phyloP scores from a whole-genome alignment of 371 early-diverging fungal species.

The Lichtheimia corymbifera region DNA sequence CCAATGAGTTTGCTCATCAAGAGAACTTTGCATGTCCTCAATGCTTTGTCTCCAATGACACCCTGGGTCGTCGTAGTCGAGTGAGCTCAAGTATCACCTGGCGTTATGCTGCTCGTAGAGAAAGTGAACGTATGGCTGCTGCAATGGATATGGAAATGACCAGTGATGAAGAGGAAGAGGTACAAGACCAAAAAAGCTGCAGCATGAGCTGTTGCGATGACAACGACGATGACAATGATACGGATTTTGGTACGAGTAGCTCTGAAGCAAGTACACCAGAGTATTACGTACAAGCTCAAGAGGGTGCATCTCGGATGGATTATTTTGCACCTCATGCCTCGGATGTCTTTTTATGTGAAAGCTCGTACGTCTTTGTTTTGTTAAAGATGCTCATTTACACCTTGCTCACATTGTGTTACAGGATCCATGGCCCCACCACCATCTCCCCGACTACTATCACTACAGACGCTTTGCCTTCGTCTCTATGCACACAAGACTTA shows the following conservation, averaged over 20 bases:
- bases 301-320: slow-evolving; percentile 6
- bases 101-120: slow-evolving; percentile 40
- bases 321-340: slow-evolving; percentile 30
- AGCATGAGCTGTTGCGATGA: no score
- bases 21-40: slow-evolving; percentile 56
- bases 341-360: slow-evolving; percentile 42
- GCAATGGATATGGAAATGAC: slow-evolving; percentile 7
- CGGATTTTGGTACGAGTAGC: slow-evolving; percentile 13
- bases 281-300: slow-evolving; percentile 9
- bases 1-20: slow-evolving; percentile 33
- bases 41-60: slow-evolving; percentile 30
- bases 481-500: slow-evolving; percentile 36
- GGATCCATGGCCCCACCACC: background rate
- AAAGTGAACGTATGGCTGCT: slow-evolving; percentile 30
- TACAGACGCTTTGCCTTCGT: slow-evolving; percentile 27
- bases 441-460: slow-evolving; percentile 13
- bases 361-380: slow-evolving; percentile 24
- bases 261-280: slow-evolving; percentile 43
- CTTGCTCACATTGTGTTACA: slow-evolving; percentile 3
- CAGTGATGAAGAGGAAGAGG: slow-evolving; percentile 4
- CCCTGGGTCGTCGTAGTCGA: slow-evolving; percentile 4
- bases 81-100: slow-evolving; percentile 28
- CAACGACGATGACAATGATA: slow-evolving; percentile 27
- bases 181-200: no score
- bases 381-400: background rate